Conservation (phyloP, 78 protist species). For the Dictyostelium discoideum region DNA sequence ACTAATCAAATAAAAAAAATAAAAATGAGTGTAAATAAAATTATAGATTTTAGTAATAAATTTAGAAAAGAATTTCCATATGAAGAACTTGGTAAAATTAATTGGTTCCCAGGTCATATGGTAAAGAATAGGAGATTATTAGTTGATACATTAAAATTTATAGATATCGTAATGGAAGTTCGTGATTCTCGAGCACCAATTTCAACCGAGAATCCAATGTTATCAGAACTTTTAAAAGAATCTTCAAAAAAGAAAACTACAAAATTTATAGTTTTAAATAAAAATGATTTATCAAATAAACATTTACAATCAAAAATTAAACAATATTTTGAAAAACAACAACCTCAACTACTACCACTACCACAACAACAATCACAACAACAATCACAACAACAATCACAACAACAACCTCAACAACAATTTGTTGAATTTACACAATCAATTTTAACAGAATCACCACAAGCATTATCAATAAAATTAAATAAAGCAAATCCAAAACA, state of each 20-base stretch:
- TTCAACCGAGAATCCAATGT: slow-evolving; percentile 54
- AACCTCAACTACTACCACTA: not conserved
- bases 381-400: not conserved
- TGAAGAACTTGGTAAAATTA: slow-evolving; percentile 39
- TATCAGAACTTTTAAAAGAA: slow-evolving; percentile 37
- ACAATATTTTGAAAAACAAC: not conserved
- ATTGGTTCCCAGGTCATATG: slow-evolving; percentile 88
- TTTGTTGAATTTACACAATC: not conserved
- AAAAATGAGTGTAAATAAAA: not conserved
- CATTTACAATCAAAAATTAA: not conserved
- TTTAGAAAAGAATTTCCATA: slow-evolving; percentile 19
- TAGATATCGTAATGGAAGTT: slow-evolving; percentile 74
- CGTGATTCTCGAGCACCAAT: slow-evolving; percentile 79
- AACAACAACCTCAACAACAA: not conserved
- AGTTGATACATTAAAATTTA: slow-evolving; percentile 21
- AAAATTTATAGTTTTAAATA: slow-evolving; percentile 58
- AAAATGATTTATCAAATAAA: slow-evolving; percentile 71
- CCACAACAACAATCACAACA: not conserved
- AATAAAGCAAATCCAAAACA: slow-evolving; percentile 38
- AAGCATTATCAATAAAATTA: not conserved
- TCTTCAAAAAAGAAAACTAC: slow-evolving; percentile 1
- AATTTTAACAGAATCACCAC: not conserved
- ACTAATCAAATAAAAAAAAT: too few species aligned
- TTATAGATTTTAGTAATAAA: not conserved
- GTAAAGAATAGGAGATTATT: slow-evolving; percentile 43